Base-by-base conservation (phyloP, 495 filamentous ascomycete species). In the Chlorociboria aeruginascens region DNA sequence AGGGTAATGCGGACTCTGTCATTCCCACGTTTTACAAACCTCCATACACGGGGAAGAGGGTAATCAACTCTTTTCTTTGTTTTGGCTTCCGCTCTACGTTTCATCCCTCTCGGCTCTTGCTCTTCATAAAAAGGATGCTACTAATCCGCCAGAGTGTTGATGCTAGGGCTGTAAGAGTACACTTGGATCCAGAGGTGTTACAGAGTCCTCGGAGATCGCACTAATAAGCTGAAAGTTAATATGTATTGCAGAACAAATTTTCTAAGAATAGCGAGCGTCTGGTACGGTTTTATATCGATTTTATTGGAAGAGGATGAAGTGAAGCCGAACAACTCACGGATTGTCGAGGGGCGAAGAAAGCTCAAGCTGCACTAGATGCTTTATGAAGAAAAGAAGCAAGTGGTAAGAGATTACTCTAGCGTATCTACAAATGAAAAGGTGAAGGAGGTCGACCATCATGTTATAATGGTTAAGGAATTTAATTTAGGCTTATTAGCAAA, bases 371-470 rank as follows among this genome's bases (percentile, higher is more conserved):
- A 7, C 56, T 74, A 32, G 53, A 61, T 46, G 31, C 64, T 14
- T 61, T 74, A 17, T 57, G 69, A 28, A 49, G 62, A 39, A 54
- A 63, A 46, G 71, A 64, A 13, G 62, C 40, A 42, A 71, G 66
- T 47, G 70, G 69, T 12, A 69, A 74, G 63, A 70, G 67, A 56
- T 54, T 73, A 14, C 66, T 74, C 9, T 74, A 70, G 72, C 64
- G 63, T 32, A 61, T 76, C 10, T 53, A 58, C 13, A 64, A 67
- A 32, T 17, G 30, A 50, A 25, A 25, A 25, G 20, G 20, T 12
- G 36, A 39, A 17, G 36, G 6, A 36, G 13, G 10, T 6, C 13
- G 4, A 25, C 20, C 4, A 4, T 25, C 20, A 25, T 25, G 20
- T 25, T 25, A 25, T 25, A 25, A 25, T 25, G 20, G 20, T 4